Percentiles rank a stretch among this genome's conserved stretches.
Conservation (phyloP, 1,284 basidiomycete genomes). For the Leccinum variabile region DNA sequence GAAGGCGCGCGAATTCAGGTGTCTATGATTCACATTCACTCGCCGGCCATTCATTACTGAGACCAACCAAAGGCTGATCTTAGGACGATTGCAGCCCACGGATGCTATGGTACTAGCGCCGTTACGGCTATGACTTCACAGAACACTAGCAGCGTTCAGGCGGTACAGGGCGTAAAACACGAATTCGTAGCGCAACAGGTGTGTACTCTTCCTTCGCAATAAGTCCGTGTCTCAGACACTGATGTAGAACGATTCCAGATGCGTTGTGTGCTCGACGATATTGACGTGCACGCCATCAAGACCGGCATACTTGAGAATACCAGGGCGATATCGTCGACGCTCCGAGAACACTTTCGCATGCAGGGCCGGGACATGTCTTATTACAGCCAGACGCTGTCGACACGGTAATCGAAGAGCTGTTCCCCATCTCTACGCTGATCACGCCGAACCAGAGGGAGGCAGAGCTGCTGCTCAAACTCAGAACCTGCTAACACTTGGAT, state of each 20-base stretch:
- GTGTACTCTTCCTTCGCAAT: constrained; percentile 19
- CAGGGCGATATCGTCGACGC: constrained; percentile 44
- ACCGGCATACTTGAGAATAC: constrained; percentile 80
- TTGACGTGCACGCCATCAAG: constrained; percentile 78
- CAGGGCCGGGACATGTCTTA: constrained; percentile 3
- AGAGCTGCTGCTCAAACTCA: constrained; percentile 62
- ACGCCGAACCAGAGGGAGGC: constrained; percentile 91
- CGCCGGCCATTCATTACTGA: neutral
- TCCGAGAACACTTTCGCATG: constrained; percentile 42
- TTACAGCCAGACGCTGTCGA: constrained; percentile 59
- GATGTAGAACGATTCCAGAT: constrained; percentile 50
- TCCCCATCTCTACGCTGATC: constrained; percentile 74
- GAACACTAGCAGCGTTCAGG: constrained; percentile 86
- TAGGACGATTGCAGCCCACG: constrained; percentile 79
- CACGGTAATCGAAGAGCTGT: constrained; percentile 59
- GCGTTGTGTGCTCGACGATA: constrained; percentile 55
- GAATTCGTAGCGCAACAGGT: constrained; percentile 75
- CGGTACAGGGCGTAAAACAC: constrained; percentile 62
- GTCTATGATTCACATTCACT: constrained; percentile 11
- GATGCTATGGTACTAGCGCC: constrained; percentile 85
- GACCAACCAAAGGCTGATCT: constrained; percentile 61
- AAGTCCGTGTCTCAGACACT: neutral
- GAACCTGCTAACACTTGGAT: constrained; percentile 51
- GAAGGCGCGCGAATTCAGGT: constrained; percentile 93
- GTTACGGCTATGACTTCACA: constrained; percentile 91